Percentiles rank a stretch among this genome's conserved stretches.
phyloP scores from a whole-genome alignment of 108 stramenopile species.

The Stephanodiscus minutulus region DNA sequence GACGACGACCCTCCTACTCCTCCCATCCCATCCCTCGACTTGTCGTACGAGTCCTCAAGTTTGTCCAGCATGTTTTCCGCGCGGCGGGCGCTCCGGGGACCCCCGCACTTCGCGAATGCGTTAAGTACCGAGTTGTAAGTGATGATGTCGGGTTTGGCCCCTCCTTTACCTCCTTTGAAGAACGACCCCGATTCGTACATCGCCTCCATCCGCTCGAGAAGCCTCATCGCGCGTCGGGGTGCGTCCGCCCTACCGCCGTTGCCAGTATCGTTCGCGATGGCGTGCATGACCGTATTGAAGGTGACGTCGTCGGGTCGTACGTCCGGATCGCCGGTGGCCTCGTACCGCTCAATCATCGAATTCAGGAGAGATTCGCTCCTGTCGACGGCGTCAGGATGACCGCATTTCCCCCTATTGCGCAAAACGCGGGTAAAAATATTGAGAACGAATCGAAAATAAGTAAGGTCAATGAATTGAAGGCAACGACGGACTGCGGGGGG shows the following conservation, averaged over 20 bases:
- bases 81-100: slow-evolving; percentile 22
- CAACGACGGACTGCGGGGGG: too few relatives aligned
- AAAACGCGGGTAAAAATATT: too few relatives aligned
- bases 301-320: slow-evolving; percentile 49
- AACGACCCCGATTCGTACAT: slow-evolving; percentile 30
- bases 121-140: slow-evolving; percentile 62
- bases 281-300: slow-evolving; percentile 55
- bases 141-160: slow-evolving; percentile 43
- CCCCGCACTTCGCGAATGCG: slow-evolving; percentile 55
- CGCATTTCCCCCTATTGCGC: slow-evolving; percentile 46
- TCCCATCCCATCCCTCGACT: slow-evolving; percentile 2
- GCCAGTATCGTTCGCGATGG: slow-evolving; percentile 29
- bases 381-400: slow-evolving; percentile 15
- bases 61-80: slow-evolving; percentile 40
- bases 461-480: too few relatives aligned
- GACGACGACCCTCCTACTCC: background rate
- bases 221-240: slow-evolving; percentile 39
- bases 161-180: background rate
- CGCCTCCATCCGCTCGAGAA: slow-evolving; percentile 58
- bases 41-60: slow-evolving; percentile 22
- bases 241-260: slow-evolving; percentile 39
- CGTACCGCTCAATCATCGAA: slow-evolving; percentile 32
- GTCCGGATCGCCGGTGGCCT: slow-evolving; percentile 21
- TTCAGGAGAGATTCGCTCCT: slow-evolving; percentile 38
- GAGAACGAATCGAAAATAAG: background rate